Percentiles rank a stretch among this genome's conserved stretches.
phyloP scores from a whole-genome alignment of 1,139 yeast genomes.

The Suhomyces ambrosiae region DNA sequence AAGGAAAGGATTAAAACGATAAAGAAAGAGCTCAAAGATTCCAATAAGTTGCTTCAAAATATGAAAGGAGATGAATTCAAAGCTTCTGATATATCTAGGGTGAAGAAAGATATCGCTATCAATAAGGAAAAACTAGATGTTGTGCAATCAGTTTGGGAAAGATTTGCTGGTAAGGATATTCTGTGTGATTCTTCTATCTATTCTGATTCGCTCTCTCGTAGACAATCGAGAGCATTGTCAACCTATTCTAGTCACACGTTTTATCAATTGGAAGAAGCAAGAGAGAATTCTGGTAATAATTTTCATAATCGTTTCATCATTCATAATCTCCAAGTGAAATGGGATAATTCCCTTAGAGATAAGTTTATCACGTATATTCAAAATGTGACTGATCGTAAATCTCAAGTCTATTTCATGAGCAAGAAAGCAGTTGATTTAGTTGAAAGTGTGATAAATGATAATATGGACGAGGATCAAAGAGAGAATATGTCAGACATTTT shows the following conservation, averaged over 20 bases:
- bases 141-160: constrained; percentile 25
- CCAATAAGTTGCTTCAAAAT: constrained; percentile 22
- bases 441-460: constrained; percentile 33
- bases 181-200: constrained; percentile 19
- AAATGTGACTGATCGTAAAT: constrained; percentile 56
- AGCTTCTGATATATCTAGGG: constrained; percentile 13
- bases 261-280: constrained; percentile 34
- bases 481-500: constrained; percentile 18
- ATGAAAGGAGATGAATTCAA: constrained; percentile 13
- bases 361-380: constrained; percentile 64
- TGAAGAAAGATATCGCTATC: constrained; percentile 35
- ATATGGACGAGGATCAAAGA: constrained; percentile 17
- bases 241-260: constrained; percentile 33
- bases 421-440: constrained; percentile 73
- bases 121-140: constrained; percentile 32
- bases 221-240: constrained; percentile 24
- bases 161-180: constrained; percentile 17
- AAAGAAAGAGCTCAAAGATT: constrained; percentile 44
- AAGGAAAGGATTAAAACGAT: constrained; percentile 43
- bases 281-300: constrained; percentile 31
- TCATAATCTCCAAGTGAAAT: constrained; percentile 74
- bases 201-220: constrained; percentile 8
- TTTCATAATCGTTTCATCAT: constrained; percentile 80
- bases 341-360: constrained; percentile 74
- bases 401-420: constrained; percentile 63